Conservation (phyloP, 192 early-diverging fungal genomes). For the Radiomyces spectabilis region DNA sequence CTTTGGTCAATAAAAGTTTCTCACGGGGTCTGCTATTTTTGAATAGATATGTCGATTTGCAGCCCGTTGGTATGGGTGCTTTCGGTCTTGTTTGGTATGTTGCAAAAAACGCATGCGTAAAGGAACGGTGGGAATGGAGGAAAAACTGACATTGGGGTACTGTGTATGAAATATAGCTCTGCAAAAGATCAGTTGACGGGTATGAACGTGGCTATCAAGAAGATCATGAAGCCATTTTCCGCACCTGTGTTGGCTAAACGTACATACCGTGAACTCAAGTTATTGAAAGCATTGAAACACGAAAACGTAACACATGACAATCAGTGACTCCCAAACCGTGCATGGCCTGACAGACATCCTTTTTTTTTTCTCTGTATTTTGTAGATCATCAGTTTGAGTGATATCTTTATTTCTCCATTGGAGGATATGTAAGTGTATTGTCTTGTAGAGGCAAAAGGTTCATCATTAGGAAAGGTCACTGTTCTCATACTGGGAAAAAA, state of each 20-base stretch:
- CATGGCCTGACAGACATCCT: too few species aligned
- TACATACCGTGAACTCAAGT: slow-evolving; percentile 91
- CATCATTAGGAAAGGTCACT: background rate
- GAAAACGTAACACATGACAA: slow-evolving; percentile 94
- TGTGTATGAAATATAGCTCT: slow-evolving; percentile 55
- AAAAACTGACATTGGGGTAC: background rate
- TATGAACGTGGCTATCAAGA: slow-evolving; percentile 88
- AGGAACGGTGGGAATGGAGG: background rate
- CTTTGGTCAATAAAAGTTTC: background rate
- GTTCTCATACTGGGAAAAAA: background rate
- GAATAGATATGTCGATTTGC: slow-evolving; percentile 79
- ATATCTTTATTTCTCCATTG: slow-evolving; percentile 89
- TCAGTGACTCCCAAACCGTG: too few species aligned
- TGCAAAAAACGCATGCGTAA: background rate
- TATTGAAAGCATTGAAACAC: slow-evolving; percentile 88
- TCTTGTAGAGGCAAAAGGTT: background rate
- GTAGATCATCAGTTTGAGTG: slow-evolving; percentile 82
- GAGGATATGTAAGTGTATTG: slow-evolving; percentile 72
- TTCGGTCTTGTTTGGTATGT: slow-evolving; percentile 95
- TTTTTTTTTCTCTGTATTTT: background rate
- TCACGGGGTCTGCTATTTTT: background rate
- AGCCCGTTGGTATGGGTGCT: slow-evolving; percentile 95
- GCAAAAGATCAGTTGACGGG: slow-evolving; percentile 83
- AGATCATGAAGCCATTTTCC: slow-evolving; percentile 92
- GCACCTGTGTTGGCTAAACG: slow-evolving; percentile 90